These are phyloP conservation scores for Emergomyces orientalis DNA, from an alignment of 2,329 filamentous ascomycete species.

Conservation along the genomic window DNA sequence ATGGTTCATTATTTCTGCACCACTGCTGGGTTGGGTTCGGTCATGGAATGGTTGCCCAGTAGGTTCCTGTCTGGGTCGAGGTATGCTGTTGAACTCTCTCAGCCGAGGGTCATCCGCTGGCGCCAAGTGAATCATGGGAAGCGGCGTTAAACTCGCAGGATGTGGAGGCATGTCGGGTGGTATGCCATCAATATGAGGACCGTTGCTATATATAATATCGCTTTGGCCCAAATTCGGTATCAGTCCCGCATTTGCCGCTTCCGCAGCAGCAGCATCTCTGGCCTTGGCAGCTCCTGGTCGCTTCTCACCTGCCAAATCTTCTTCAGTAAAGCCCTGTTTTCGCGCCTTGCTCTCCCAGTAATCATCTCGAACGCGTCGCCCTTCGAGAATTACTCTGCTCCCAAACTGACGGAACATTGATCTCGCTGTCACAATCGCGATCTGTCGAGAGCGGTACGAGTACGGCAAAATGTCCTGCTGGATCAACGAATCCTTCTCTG, in stretches of 20 bases:
- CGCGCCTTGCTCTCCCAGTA: conserved; percentile 97
- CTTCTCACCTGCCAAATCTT: conserved; percentile 92
- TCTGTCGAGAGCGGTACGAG: conserved; percentile 95
- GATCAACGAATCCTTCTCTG: conserved; percentile 94
- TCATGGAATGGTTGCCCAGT: conserved; percentile 83
- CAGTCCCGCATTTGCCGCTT: conserved; percentile 48
- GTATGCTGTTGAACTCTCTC: conserved; percentile 73
- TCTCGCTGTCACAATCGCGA: conserved; percentile 91
- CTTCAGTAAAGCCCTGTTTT: conserved; percentile 97
- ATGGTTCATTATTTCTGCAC: conserved; percentile 73
- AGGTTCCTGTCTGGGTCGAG: conserved; percentile 72
- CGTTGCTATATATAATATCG: conserved; percentile 81
- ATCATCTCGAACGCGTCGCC: conserved; percentile 85
- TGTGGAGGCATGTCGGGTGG: conserved; percentile 63
- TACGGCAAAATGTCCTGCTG: conserved; percentile 92
- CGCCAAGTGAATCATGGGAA: conserved; percentile 75
- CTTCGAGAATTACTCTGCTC: conserved; percentile 82
- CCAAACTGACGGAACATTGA: conserved; percentile 99
- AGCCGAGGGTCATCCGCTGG: conserved; percentile 67
- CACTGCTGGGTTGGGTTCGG: conserved; percentile 63
- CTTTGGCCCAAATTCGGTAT: conserved; percentile 60
- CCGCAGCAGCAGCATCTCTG: conserved; percentile 66
- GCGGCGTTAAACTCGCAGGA: conserved; percentile 57
- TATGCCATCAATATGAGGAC: conserved; percentile 53
- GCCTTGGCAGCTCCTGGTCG: conserved; percentile 84